These are phyloP conservation scores for Parathielavia appendiculata DNA, from an alignment of 495 filamentous ascomycete species.

Conservation along the genomic window DNA sequence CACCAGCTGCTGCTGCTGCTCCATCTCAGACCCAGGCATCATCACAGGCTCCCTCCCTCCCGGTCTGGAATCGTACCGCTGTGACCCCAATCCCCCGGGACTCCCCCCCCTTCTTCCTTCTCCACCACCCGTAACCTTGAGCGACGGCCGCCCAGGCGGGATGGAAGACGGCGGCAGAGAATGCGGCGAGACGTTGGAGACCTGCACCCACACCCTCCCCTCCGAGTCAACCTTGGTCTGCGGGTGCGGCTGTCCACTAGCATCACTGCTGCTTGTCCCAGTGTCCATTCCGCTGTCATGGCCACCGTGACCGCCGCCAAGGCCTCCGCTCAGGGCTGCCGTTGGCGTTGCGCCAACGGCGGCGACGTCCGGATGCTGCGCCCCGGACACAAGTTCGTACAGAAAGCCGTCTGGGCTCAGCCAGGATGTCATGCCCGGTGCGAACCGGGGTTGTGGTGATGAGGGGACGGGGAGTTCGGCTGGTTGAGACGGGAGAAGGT, in stretches of 20 bases:
- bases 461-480: slow-evolving; percentile 2
- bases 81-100: no score
- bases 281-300: neutral
- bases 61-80: no score
- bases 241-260: no score
- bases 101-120: neutral
- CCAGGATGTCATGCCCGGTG: slow-evolving; percentile 3
- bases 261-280: neutral
- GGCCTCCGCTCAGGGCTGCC: neutral
- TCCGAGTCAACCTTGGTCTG: slow-evolving; percentile 23
- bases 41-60: neutral
- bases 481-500: neutral
- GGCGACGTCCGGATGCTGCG: no score
- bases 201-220: slow-evolving; percentile 28
- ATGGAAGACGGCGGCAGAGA: neutral
- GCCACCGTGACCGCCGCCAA: neutral
- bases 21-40: neutral
- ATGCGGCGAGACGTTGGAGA: neutral
- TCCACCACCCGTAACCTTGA: neutral
- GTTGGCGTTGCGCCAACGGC: neutral
- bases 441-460: neutral
- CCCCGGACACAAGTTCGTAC: slow-evolving; percentile 15
- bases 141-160: neutral
- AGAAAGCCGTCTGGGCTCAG: slow-evolving; percentile 15
- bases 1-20: neutral